Conservation (phyloP, 768 basidiomycete species). For the Mycena pura region DNA sequence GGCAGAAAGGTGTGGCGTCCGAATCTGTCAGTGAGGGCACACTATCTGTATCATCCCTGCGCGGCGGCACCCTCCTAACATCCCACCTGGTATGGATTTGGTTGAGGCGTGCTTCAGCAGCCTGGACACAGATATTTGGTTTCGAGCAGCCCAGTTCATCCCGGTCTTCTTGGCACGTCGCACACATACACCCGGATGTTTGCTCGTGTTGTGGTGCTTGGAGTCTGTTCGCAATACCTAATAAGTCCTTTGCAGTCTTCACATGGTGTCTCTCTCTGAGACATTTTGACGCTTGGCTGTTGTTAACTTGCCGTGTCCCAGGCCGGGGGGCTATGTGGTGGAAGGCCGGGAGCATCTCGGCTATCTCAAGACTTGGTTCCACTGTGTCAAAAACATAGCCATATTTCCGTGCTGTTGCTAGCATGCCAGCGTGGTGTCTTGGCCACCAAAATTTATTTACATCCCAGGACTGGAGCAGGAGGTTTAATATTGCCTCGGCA, state of each 20-base stretch:
- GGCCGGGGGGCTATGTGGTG: constrained; percentile 31
- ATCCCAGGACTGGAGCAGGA: neutral
- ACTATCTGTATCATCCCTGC: neutral
- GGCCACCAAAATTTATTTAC: too few species aligned
- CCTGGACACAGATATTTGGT: neutral
- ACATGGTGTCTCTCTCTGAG: neutral
- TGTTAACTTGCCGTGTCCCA: neutral
- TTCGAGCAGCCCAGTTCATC: neutral
- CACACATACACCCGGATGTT: neutral
- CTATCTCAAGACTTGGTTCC: constrained; percentile 11
- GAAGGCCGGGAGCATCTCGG: constrained; percentile 37
- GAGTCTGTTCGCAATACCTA: neutral
- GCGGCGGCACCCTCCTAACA: neutral
- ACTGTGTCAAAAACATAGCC: constrained; percentile 22
- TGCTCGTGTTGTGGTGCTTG: neutral
- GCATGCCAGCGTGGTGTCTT: too few species aligned
- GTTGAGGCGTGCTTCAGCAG: neutral
- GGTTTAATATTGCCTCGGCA: constrained; percentile 12
- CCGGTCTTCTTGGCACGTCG: neutral
- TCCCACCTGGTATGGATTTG: neutral
- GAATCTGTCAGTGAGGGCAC: neutral
- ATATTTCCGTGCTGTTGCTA: constrained; percentile 30
- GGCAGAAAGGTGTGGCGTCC: too few species aligned
- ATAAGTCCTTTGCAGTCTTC: neutral
- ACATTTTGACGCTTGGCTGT: neutral